Conservation (phyloP, 2,329 filamentous ascomycete genomes). For the Camillea tinctor region DNA sequence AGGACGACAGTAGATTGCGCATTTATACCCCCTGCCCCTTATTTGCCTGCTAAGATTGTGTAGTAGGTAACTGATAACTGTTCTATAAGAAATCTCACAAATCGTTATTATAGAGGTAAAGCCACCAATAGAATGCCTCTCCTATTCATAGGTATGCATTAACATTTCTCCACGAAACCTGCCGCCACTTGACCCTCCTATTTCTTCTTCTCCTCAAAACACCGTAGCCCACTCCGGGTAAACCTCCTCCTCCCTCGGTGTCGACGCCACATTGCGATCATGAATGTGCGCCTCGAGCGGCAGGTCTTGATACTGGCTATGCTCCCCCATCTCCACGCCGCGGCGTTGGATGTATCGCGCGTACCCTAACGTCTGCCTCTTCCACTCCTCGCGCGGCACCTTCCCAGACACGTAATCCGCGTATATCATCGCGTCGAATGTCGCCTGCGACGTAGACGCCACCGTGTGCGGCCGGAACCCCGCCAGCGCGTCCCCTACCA, state of each 20-base stretch:
- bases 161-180: too few relatives aligned
- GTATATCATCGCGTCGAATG: conserved; percentile 36
- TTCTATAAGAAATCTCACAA: too few relatives aligned
- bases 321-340: conserved; percentile 36
- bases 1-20: too few relatives aligned
- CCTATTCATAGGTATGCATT: too few relatives aligned
- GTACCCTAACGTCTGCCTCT: conserved; percentile 34
- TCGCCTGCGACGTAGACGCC: conserved; percentile 41
- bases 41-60: too few relatives aligned
- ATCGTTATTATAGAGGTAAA: too few relatives aligned
- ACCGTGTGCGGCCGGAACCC: conserved; percentile 45
- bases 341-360: conserved; percentile 34
- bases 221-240: conserved; percentile 35
- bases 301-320: conserved; percentile 33
- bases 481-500: conserved; percentile 45
- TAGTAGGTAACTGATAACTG: too few relatives aligned
- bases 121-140: too few relatives aligned
- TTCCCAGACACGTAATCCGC: conserved; percentile 34
- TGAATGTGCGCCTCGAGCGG: conserved; percentile 33
- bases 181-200: too few relatives aligned
- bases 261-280: conserved; percentile 36
- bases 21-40: too few relatives aligned
- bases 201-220: conserved; percentile 10
- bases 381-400: conserved; percentile 33
- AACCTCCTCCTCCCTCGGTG: conserved; percentile 31